Evolutionary conservation across 164 flowering plant species (phyloP).

Genomic region (Stephania yunnanensis): DNA sequence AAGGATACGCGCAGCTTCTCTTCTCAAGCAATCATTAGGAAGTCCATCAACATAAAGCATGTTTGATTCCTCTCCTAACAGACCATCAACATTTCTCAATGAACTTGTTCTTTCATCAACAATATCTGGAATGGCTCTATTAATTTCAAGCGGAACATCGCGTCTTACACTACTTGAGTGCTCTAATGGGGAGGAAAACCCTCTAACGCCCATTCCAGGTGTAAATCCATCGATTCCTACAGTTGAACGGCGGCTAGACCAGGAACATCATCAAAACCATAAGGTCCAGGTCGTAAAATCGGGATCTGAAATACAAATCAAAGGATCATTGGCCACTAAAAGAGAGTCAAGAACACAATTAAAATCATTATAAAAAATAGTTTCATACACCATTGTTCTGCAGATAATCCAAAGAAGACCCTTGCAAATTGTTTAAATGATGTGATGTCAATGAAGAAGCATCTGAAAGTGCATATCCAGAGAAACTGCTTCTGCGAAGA

Average conservation of each 20-base stretch:
- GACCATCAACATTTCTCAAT: constrained; percentile 26
- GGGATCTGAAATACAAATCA: constrained; percentile 24
- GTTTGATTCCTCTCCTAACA: constrained; percentile 37
- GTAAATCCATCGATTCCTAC: constrained; percentile 31
- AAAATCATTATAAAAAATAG: neutral
- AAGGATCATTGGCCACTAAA: neutral
- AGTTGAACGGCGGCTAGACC: constrained; percentile 28
- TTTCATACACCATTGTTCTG: constrained; percentile 32
- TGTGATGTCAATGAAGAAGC: constrained; percentile 25
- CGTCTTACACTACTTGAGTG: constrained; percentile 34
- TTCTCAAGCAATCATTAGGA: constrained; percentile 67
- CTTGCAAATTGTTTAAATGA: constrained; percentile 21
- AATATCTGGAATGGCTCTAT: constrained; percentile 27
- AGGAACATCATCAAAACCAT: constrained; percentile 29
- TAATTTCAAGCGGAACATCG: constrained; percentile 30
- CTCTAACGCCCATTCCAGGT: constrained; percentile 26
- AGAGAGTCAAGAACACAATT: neutral
- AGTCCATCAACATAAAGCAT: constrained; percentile 69
- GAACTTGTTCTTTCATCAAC: constrained; percentile 33
- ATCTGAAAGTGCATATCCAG: constrained; percentile 42
- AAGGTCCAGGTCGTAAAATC: constrained; percentile 30
- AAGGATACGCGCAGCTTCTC: constrained; percentile 88
- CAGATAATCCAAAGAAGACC: constrained; percentile 28
- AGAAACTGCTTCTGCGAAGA: constrained; percentile 29
- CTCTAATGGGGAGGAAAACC: constrained; percentile 30